Percentiles rank a stretch among this genome's conserved stretches.
Conservation (phyloP, 768 basidiomycete species). For the Calocybe gangraenosa region DNA sequence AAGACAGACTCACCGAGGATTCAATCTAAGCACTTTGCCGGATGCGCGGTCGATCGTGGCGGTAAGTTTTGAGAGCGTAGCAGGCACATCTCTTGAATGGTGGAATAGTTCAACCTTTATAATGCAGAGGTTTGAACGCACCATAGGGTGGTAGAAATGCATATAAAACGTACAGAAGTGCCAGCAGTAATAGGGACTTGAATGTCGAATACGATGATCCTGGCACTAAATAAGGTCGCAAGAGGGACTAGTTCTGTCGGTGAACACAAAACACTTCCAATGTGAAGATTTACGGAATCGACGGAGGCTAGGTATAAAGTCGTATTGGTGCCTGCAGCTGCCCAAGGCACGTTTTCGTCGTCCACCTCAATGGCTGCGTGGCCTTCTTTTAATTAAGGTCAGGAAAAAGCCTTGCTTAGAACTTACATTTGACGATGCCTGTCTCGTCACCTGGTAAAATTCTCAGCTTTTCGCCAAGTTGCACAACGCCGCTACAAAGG, state of each 20-base stretch:
- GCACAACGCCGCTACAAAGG: conserved; percentile 82
- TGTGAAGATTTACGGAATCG: conserved; percentile 80
- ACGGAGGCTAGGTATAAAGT: conserved; percentile 79
- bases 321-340: conserved; percentile 86
- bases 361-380: conserved; percentile 80
- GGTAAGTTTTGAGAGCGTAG: conserved; percentile 78
- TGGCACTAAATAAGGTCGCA: conserved; percentile 72
- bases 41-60: conserved; percentile 74
- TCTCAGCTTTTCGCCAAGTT: conserved; percentile 85
- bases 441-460: conserved; percentile 92
- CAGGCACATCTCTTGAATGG: conserved; percentile 90
- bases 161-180: conserved; percentile 54
- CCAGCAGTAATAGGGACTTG: conserved; percentile 86
- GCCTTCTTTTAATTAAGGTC: background rate
- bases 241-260: conserved; percentile 68
- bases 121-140: no score
- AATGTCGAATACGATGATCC: conserved; percentile 92
- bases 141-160: background rate
- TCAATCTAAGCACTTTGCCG: conserved; percentile 68
- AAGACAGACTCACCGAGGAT: conserved; percentile 62
- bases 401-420: background rate
- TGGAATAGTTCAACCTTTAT: conserved; percentile 88
- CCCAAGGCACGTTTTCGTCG: conserved; percentile 75
- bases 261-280: conserved; percentile 89
- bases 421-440: conserved; percentile 67